These are phyloP conservation scores for Venturia carpophila DNA, from an alignment of 2,329 filamentous ascomycete genomes.

Conservation along the genomic window DNA sequence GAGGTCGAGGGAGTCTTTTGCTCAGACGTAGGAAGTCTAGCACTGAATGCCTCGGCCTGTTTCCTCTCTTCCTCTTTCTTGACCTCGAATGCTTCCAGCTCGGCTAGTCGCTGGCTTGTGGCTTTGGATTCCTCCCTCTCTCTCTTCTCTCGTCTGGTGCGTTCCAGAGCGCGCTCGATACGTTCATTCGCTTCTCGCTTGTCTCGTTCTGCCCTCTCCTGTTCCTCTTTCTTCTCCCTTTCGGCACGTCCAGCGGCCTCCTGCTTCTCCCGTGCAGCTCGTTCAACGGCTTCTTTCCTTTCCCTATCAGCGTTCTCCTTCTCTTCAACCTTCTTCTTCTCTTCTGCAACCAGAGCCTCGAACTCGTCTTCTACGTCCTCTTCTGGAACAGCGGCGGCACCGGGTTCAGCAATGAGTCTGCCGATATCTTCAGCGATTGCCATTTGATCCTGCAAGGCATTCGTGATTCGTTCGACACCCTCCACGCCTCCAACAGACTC, in stretches of 20 bases:
- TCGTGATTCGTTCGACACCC: slow-evolving; percentile 67
- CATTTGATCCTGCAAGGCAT: slow-evolving; percentile 72
- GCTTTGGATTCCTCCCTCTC: neutral
- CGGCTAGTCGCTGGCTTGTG: slow-evolving; percentile 1
- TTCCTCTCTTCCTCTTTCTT: slow-evolving; percentile 3
- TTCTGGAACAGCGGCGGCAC: slow-evolving; percentile 56
- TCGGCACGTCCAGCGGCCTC: slow-evolving; percentile 24
- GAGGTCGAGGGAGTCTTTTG: neutral
- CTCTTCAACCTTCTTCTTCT: slow-evolving; percentile 62
- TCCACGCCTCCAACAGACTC: slow-evolving; percentile 68
- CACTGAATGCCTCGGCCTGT: slow-evolving; percentile 5
- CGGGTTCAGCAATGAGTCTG: slow-evolving; percentile 61
- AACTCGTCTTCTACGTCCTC: slow-evolving; percentile 82
- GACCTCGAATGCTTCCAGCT: neutral
- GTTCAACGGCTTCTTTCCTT: slow-evolving; percentile 28
- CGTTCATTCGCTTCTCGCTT: slow-evolving; percentile 9
- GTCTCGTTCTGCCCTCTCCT: slow-evolving; percentile 12
- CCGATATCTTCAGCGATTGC: slow-evolving; percentile 66
- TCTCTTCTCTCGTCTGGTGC: neutral
- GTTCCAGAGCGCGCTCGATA: slow-evolving; percentile 2
- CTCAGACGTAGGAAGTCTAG: neutral
- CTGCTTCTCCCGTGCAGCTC: slow-evolving; percentile 30
- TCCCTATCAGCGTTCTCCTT: slow-evolving; percentile 49
- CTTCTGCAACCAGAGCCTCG: slow-evolving; percentile 56
- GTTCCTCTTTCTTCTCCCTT: slow-evolving; percentile 22